phyloP scores from a whole-genome alignment of 345 rosid species.

The Salix caprea region DNA sequence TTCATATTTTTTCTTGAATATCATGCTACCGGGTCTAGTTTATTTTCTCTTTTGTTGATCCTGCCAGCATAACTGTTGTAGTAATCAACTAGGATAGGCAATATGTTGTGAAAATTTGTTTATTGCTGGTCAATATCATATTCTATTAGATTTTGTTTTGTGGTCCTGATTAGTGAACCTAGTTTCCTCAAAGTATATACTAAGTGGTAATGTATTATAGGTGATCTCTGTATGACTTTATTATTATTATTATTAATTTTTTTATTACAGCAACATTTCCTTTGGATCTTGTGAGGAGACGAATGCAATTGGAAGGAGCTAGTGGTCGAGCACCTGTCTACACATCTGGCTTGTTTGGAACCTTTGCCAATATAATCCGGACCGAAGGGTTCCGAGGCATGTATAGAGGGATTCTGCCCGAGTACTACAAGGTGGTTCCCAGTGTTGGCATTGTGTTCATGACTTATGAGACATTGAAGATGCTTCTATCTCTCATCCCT shows the following conservation, averaged over 20 bases:
- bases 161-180: not conserved
- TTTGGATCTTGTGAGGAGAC: conserved; percentile 85
- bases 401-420: conserved; percentile 88
- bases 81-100: not conserved
- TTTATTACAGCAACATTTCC: conserved; percentile 71
- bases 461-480: conserved; percentile 85
- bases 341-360: conserved; percentile 65
- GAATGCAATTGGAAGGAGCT: conserved; percentile 88
- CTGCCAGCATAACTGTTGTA: not conserved
- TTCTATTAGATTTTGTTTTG: not conserved
- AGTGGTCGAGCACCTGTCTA: conserved; percentile 75
- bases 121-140: not conserved
- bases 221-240: not conserved
- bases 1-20: not conserved
- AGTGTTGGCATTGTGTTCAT: conserved; percentile 92
- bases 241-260: no score
- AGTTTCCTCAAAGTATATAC: not conserved
- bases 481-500: conserved; percentile 22
- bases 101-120: not conserved
- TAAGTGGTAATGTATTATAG: not conserved
- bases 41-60: not conserved
- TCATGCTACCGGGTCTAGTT: not conserved
- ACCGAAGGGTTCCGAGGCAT: conserved; percentile 71
- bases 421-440: conserved; percentile 91
- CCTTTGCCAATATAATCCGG: conserved; percentile 53